Evolutionary conservation across 306 rosid species (phyloP).

Genomic region (Corylus americana): DNA sequence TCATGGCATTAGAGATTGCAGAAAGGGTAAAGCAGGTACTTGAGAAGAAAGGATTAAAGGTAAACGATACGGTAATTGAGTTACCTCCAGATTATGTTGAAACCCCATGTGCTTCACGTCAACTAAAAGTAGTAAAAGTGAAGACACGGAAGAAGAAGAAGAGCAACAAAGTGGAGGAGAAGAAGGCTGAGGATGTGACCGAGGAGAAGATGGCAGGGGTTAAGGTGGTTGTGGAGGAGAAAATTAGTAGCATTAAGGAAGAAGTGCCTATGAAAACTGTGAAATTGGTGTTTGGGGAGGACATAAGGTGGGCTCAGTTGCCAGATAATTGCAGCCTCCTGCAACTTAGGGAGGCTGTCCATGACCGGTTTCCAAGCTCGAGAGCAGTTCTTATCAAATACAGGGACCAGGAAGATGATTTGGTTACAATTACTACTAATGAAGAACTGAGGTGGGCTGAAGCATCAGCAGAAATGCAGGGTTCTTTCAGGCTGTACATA

Average conservation of each 20-base stretch:
- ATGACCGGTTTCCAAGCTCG: conserved; percentile 61
- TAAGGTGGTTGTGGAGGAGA: conserved; percentile 73
- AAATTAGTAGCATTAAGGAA: conserved; percentile 38
- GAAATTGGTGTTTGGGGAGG: conserved; percentile 86
- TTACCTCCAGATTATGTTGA: conserved; percentile 77
- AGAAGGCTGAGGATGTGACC: conserved; percentile 13
- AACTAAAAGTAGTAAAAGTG: conserved; percentile 45
- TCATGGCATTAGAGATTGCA: conserved; percentile 76
- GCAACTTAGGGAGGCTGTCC: conserved; percentile 65
- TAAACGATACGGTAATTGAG: conserved; percentile 55
- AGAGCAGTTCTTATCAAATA: conserved; percentile 77
- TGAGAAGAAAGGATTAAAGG: conserved; percentile 66
- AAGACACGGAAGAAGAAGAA: conserved; percentile 67
- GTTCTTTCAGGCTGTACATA: conserved; percentile 66
- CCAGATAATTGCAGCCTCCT: conserved; percentile 72
- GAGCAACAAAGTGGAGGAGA: conserved; percentile 44
- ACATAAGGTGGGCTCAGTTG: conserved; percentile 76
- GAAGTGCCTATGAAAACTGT: conserved; percentile 54
- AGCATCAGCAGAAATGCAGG: conserved; percentile 47
- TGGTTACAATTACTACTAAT: conserved; percentile 77
- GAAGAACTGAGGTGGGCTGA: conserved; percentile 88
- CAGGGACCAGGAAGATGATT: conserved; percentile 87
- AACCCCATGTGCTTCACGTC: conserved; percentile 32
- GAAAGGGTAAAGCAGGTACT: conserved; percentile 65
- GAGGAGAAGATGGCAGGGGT: conserved; percentile 57